Evolutionary conservation across 495 filamentous ascomycete species (phyloP).

Genomic region (Lophium mytilinum): DNA sequence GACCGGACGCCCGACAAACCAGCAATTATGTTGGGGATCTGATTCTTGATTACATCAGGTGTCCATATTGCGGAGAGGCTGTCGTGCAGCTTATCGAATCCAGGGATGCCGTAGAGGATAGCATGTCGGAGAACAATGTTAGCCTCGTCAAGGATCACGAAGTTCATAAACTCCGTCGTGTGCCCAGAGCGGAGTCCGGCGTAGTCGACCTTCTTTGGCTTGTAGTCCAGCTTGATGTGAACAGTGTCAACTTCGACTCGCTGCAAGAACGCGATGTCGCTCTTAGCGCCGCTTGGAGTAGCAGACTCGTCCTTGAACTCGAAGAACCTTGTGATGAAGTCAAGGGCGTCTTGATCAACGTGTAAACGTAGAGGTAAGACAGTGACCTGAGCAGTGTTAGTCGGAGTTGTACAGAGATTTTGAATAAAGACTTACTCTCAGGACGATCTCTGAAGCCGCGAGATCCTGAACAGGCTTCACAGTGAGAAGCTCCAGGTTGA

Average conservation of each 20-base stretch:
- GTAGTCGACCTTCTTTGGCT: constrained; percentile 95
- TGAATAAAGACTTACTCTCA: constrained; percentile 48
- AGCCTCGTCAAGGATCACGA: constrained; percentile 82
- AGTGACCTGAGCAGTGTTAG: constrained; percentile 47
- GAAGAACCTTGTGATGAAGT: constrained; percentile 96
- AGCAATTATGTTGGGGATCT: constrained; percentile 80
- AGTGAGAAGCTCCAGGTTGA: constrained; percentile 79
- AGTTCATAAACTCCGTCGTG: constrained; percentile 99
- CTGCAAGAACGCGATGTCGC: constrained; percentile 82
- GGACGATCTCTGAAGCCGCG: constrained; percentile 80
- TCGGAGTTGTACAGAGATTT: background rate
- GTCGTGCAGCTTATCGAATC: constrained; percentile 79
- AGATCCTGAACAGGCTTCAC: constrained; percentile 76
- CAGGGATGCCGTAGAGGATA: constrained; percentile 85
- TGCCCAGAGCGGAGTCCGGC: constrained; percentile 91
- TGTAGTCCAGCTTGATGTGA: constrained; percentile 85
- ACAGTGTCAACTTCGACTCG: constrained; percentile 79
- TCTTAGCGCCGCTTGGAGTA: constrained; percentile 40
- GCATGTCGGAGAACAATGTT: constrained; percentile 80
- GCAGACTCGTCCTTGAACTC: constrained; percentile 82
- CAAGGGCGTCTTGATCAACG: constrained; percentile 95
- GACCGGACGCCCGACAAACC: constrained; percentile 86
- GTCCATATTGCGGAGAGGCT: constrained; percentile 95
- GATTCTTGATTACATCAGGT: constrained; percentile 83
- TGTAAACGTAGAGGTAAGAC: constrained; percentile 84